Evolutionary conservation across 148 eudicot species (phyloP), one percentile per base, ranked within the genome.

Genomic region (Simmondsia chinensis): DNA sequence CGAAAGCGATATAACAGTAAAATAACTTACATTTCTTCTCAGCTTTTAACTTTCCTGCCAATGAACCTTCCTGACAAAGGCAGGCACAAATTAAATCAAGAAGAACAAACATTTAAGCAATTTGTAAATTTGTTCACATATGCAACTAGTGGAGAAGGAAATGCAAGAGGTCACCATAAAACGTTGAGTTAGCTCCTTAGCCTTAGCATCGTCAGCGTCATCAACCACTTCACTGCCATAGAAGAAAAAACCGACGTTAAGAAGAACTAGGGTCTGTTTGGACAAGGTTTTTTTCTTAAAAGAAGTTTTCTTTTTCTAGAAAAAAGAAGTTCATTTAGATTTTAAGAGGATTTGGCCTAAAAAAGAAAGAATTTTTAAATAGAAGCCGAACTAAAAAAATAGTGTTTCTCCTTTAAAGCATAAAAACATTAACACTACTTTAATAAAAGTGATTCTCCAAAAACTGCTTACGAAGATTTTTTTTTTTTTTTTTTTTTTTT

Each of bases 161-260:
- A 2, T 13, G 31, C 29, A 35, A 26, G 18, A 29, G 19, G 22
- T 11, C 66, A 83, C 91, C 69, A 69, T 70, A 50, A 81, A 66
- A 15, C 84, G 82, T 20, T 56, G 66, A 52, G 71, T 44, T 60
- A 89, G 60, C 34, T 78, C 82, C 54, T 75, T 55, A 1, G 68
- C 70, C 64, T 64, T 60, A 45, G 60, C 61, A 38, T 53, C 52
- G 34, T 80, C 93, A 42, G 46, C 35, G n/a, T 70, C 77, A 41
- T 89, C 97, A 39, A 34, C 22, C 56, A 63, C 88, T 52, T 84
- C 95, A 60, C 97, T 89, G 59, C 37, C n/a, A n/a, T n/a, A n/a
- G 68, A 60, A 60, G 5, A 25, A 17, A 39, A 56, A 46, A 12
- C 11, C 23, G n/a, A 1, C 18, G 9, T 36, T 20, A 20, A 19